These are phyloP conservation scores for Diutina ranongensis DNA, from an alignment of 1,139 yeast genomes.

Conservation along the genomic window DNA sequence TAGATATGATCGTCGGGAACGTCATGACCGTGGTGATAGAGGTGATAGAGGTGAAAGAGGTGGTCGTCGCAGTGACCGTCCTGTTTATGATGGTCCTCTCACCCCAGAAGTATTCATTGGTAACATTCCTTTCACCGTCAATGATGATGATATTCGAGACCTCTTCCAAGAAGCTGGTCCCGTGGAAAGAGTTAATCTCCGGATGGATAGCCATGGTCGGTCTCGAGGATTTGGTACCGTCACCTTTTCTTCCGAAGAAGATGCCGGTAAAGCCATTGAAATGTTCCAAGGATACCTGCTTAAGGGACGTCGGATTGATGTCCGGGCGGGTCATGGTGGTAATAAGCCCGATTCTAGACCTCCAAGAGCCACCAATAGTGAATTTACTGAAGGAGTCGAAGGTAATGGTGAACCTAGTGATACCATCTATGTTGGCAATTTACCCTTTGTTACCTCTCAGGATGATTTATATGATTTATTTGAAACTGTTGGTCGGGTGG, in stretches of 20 bases:
- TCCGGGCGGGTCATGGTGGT: conserved; percentile 45
- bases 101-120: conserved; percentile 64
- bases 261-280: conserved; percentile 51
- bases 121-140: conserved; percentile 68
- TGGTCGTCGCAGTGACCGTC: conserved; percentile 17
- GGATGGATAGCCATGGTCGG: conserved; percentile 55
- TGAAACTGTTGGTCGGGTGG: conserved; percentile 72
- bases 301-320: conserved; percentile 61
- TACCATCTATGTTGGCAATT: conserved; percentile 60
- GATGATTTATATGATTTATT: conserved; percentile 80
- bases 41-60: conserved; percentile 8
- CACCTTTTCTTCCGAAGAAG: conserved; percentile 45
- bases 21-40: conserved; percentile 9
- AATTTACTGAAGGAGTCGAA: conserved; percentile 51
- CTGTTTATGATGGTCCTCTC: neutral
- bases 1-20: conserved; percentile 10
- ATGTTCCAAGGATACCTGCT: conserved; percentile 54
- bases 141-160: conserved; percentile 82
- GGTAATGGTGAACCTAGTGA: conserved; percentile 57
- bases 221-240: conserved; percentile 85
- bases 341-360: neutral
- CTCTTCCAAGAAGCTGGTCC: conserved; percentile 69
- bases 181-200: conserved; percentile 70
- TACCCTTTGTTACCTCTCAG: conserved; percentile 82
- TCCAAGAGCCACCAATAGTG: conserved; percentile 23